These are phyloP conservation scores for Bullera alba DNA, from an alignment of 768 basidiomycete genomes.

Conservation along the genomic window DNA sequence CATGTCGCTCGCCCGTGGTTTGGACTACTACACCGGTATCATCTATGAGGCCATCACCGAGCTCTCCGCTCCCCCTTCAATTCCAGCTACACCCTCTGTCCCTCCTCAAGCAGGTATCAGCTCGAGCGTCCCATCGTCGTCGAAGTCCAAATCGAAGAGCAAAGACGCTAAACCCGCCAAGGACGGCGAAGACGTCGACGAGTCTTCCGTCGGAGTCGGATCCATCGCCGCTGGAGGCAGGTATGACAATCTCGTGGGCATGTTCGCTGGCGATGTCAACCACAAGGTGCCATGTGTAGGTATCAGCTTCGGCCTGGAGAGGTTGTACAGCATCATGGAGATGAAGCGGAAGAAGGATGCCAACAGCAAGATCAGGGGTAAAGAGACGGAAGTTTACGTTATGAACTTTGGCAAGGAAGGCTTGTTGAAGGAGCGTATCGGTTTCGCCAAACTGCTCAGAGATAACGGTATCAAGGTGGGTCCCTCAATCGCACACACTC, in stretches of 20 bases:
- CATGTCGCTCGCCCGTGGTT: constrained; percentile 89
- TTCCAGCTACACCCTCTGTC: constrained; percentile 56
- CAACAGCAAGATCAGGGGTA: constrained; percentile 60
- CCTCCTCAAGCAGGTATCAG: constrained; percentile 39
- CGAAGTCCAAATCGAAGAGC: constrained; percentile 3
- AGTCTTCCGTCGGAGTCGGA: constrained; percentile 90
- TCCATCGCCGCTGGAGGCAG: constrained; percentile 98
- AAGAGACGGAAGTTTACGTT: constrained; percentile 90
- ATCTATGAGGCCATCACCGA: constrained; percentile 95
- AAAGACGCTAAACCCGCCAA: constrained; percentile 51
- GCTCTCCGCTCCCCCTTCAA: constrained; percentile 83
- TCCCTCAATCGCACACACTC: constrained; percentile 8
- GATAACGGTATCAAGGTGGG: constrained; percentile 79
- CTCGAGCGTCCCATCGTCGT: constrained; percentile 2
- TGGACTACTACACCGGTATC: constrained; percentile 98
- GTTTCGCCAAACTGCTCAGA: constrained; percentile 69
- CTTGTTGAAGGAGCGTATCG: constrained; percentile 73
- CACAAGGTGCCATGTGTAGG: constrained; percentile 75
- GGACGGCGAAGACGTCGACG: constrained; percentile 76
- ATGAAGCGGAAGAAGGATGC: constrained; percentile 62
- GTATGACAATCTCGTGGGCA: constrained; percentile 88
- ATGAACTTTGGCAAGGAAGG: constrained; percentile 79
- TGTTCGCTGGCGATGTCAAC: constrained; percentile 64
- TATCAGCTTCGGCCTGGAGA: constrained; percentile 83
- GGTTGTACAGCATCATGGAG: constrained; percentile 86